Conservation (phyloP, 805 yeast genomes). For the Tetrapisispora fleetii region DNA sequence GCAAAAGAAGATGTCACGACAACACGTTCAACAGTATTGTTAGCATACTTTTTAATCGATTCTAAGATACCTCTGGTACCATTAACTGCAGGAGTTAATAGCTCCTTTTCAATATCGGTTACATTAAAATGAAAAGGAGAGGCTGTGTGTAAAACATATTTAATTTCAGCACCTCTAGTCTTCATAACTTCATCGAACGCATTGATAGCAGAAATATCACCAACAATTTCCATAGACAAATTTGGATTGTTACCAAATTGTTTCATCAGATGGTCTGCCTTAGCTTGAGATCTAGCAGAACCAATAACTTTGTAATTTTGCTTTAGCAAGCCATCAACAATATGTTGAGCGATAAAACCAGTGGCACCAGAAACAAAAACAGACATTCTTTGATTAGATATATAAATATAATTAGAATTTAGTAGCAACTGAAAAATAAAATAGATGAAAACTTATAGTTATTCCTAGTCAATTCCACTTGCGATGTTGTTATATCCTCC, state of each 20-base stretch:
- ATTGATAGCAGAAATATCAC: constrained; percentile 28
- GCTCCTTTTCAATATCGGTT: constrained; percentile 38
- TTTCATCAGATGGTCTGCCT: constrained; percentile 31
- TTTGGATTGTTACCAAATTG: constrained; percentile 25
- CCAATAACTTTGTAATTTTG: constrained; percentile 38
- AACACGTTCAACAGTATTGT: constrained; percentile 34
- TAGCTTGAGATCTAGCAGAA: constrained; percentile 37
- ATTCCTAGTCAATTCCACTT: no score
- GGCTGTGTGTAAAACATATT: constrained; percentile 41
- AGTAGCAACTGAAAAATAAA: no score
- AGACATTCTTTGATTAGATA: constrained; percentile 8
- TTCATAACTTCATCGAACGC: constrained; percentile 39
- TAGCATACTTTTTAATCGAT: constrained; percentile 35
- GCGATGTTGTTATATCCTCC: no score
- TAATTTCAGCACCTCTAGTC: constrained; percentile 32
- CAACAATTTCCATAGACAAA: constrained; percentile 28
- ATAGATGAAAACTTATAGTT: no score
- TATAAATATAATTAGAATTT: neutral
- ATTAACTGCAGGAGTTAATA: constrained; percentile 42
- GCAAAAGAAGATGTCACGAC: constrained; percentile 48
- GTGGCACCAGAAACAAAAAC: constrained; percentile 45
- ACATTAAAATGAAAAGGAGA: constrained; percentile 34
- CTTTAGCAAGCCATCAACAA: constrained; percentile 33
- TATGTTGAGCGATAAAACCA: constrained; percentile 45
- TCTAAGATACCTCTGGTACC: constrained; percentile 42